A percentile compares a stretch with the other conserved stretches of the same genome.
phyloP scores from a whole-genome alignment of 2,329 filamentous ascomycete genomes.

The Bipolaris zeicola region DNA sequence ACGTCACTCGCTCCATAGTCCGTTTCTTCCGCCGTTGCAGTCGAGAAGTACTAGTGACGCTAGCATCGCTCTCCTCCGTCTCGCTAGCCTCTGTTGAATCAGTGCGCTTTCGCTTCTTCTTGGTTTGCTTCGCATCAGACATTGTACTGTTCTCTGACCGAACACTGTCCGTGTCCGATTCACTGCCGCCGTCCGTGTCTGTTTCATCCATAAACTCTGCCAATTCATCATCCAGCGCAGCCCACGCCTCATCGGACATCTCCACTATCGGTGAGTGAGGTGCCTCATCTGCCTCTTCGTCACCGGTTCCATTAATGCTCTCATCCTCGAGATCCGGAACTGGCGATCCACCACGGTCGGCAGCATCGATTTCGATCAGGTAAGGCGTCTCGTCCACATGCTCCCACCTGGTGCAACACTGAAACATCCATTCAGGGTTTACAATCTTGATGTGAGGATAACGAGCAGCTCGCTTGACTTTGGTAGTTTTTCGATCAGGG shows the following conservation, averaged over 20 bases:
- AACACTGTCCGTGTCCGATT: slow-evolving; percentile 43
- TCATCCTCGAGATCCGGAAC: slow-evolving; percentile 52
- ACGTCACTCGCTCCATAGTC: slow-evolving; percentile 54
- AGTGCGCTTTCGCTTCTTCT: slow-evolving; percentile 47
- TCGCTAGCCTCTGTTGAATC: slow-evolving; percentile 44
- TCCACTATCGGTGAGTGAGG: slow-evolving; percentile 30
- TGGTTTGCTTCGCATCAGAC: slow-evolving; percentile 30
- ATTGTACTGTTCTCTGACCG: slow-evolving; percentile 38
- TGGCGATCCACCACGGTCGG: slow-evolving; percentile 56
- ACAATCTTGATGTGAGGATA: slow-evolving; percentile 88
- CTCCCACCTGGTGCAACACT: slow-evolving; percentile 83
- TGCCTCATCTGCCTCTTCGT: slow-evolving; percentile 43
- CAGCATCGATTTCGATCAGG: slow-evolving; percentile 74
- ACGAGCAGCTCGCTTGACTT: slow-evolving; percentile 84
- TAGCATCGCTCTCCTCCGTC: slow-evolving; percentile 51
- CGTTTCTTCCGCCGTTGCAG: slow-evolving; percentile 56
- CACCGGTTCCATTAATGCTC: slow-evolving; percentile 48
- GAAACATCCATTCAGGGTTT: slow-evolving; percentile 84
- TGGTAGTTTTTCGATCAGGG: slow-evolving; percentile 77
- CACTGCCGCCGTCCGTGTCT: slow-evolving; percentile 42
- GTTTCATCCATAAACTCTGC: slow-evolving; percentile 69
- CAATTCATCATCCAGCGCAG: slow-evolving; percentile 70
- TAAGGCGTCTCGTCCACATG: slow-evolving; percentile 80
- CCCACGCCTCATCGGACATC: slow-evolving; percentile 48
- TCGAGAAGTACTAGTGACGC: slow-evolving; percentile 44